Conservation (phyloP, 192 early-diverging fungal genomes). For the Rhizoclosmatium sp. region DNA sequence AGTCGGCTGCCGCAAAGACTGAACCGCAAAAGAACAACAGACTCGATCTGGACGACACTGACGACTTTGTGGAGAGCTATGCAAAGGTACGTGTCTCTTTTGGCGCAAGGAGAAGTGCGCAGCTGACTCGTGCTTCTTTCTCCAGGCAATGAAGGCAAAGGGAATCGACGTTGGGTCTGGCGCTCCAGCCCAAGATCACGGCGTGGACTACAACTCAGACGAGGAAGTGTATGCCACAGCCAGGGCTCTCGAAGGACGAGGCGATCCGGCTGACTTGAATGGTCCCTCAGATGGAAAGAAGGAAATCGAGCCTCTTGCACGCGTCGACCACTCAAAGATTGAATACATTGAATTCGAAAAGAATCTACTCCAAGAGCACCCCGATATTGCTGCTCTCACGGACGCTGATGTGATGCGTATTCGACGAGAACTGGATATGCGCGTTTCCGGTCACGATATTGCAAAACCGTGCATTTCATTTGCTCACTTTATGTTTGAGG, state of each 20-base stretch:
- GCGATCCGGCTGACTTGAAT: constrained; percentile 13
- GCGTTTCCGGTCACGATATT: constrained; percentile 67
- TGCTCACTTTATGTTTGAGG: constrained; percentile 85
- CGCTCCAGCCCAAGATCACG: constrained; percentile 38
- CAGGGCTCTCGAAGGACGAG: constrained; percentile 54
- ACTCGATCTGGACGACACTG: constrained; percentile 62
- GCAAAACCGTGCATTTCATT: constrained; percentile 83
- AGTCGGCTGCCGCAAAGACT: constrained; percentile 14
- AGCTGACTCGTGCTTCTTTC: constrained; percentile 36
- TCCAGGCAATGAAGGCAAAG: constrained; percentile 77
- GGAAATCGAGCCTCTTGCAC: constrained; percentile 72
- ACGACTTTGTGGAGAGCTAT: constrained; percentile 78
- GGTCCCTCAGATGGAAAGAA: constrained; percentile 52
- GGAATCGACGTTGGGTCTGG: constrained; percentile 74
- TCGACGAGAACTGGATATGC: constrained; percentile 68
- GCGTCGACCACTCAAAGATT: constrained; percentile 72
- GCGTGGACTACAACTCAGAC: constrained; percentile 60
- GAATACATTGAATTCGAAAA: constrained; percentile 77
- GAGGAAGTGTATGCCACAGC: constrained; percentile 88
- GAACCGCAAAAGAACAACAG: background rate
- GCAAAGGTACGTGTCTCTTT: background rate
- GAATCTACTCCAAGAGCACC: constrained; percentile 80
- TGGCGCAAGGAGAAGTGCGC: background rate
- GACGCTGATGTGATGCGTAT: constrained; percentile 63
- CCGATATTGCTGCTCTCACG: constrained; percentile 71